Percentiles rank a stretch among this genome's conserved stretches.
Conservation (phyloP, 768 basidiomycete genomes). For the Podaxis sp. region DNA sequence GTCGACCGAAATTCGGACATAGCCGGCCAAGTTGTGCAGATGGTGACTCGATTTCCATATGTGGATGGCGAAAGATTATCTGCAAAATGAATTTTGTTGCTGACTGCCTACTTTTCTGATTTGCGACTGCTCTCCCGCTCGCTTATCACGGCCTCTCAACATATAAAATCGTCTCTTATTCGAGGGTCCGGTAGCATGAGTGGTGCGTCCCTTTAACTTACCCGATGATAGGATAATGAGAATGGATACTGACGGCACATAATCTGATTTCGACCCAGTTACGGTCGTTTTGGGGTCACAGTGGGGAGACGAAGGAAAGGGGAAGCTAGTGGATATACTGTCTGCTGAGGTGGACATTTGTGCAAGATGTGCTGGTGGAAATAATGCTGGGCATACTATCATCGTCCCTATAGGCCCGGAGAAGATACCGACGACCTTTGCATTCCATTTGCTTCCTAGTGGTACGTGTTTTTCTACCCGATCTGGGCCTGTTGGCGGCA, state of each 20-base stretch:
- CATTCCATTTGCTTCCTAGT: conserved; percentile 93
- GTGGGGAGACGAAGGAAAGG: conserved; percentile 94
- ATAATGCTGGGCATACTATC: conserved; percentile 99
- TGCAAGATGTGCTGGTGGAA: conserved; percentile 95
- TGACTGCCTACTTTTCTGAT: neutral
- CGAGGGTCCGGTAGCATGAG: neutral
- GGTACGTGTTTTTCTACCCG: conserved; percentile 45
- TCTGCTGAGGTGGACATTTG: conserved; percentile 88
- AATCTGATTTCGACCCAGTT: conserved; percentile 20
- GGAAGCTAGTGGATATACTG: conserved; percentile 96
- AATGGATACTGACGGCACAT: neutral
- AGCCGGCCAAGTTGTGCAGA: too few species aligned
- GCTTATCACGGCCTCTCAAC: neutral
- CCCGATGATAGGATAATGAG: neutral
- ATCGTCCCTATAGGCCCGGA: conserved; percentile 71
- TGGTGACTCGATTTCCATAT: neutral
- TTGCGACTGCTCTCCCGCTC: neutral
- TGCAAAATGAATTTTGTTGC: neutral
- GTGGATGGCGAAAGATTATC: neutral
- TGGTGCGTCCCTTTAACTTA: neutral
- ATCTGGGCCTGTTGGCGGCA: neutral
- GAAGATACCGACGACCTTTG: conserved; percentile 66
- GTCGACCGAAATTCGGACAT: too few species aligned
- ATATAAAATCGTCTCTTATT: neutral
- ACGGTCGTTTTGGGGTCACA: conserved; percentile 84